Conservation (phyloP, 805 yeast species). For the Clavispora fructus region DNA sequence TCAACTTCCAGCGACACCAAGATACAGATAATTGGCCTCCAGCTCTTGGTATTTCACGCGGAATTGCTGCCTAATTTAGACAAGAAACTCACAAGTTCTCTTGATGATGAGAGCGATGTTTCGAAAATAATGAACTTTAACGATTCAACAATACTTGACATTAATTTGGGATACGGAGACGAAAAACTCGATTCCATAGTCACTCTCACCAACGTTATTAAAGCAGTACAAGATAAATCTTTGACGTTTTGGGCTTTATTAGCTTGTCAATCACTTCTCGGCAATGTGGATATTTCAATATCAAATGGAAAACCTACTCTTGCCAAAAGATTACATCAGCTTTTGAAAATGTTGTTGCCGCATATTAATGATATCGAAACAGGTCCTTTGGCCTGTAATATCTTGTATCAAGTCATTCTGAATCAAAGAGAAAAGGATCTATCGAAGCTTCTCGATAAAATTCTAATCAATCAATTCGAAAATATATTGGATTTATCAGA, state of each 20-base stretch:
- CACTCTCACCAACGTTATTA: conserved; percentile 13
- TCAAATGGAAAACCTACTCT: not conserved
- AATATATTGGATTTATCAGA: conserved; percentile 50
- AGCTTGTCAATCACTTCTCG: conserved; percentile 9
- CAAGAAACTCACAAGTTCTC: not conserved
- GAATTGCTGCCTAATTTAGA: conserved; percentile 4
- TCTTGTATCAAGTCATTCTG: conserved; percentile 16
- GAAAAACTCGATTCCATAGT: conserved; percentile 1
- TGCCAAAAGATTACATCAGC: conserved; percentile 10
- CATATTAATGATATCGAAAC: conserved; percentile 26
- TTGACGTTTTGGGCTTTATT: conserved; percentile 23
- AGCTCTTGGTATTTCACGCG: conserved; percentile 22
- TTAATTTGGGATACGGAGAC: conserved; percentile 5
- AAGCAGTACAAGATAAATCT: conserved; percentile 18
- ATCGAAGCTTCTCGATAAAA: conserved; percentile 26
- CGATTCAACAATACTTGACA: conserved; percentile 9
- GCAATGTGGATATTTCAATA: not conserved
- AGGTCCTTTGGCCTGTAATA: conserved; percentile 25
- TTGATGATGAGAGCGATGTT: not conserved
- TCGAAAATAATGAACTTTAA: not conserved
- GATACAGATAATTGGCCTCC: conserved; percentile 19
- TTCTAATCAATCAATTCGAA: conserved; percentile 42
- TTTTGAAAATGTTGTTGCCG: conserved; percentile 32
- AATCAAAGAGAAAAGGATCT: conserved; percentile 7
- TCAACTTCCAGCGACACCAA: conserved; percentile 8